Evolutionary conservation across 805 yeast genomes (phyloP).

Genomic region (Diddensiella santjacobensis): DNA sequence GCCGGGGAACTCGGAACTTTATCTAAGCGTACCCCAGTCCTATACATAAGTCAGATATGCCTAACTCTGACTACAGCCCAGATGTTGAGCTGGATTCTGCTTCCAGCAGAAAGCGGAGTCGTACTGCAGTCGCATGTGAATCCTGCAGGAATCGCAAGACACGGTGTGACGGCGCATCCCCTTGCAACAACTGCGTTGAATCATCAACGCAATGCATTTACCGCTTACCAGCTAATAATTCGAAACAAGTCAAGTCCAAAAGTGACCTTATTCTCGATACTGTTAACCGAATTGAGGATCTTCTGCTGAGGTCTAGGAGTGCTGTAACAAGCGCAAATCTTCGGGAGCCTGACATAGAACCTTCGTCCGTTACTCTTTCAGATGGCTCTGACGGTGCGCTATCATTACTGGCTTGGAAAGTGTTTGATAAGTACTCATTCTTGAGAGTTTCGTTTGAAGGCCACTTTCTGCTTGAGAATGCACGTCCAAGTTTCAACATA

Average conservation of each 20-base stretch:
- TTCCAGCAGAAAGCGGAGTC: background rate
- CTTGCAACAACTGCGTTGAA: background rate
- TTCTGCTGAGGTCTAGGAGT: background rate
- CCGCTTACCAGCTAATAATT: background rate
- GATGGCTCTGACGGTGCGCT: background rate
- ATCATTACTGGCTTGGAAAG: background rate
- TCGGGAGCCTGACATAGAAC: background rate
- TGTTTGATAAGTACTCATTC: background rate
- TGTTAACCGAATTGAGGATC: background rate
- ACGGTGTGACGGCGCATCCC: background rate
- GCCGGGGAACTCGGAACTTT: background rate
- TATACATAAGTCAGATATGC: no score
- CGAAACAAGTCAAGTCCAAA: background rate
- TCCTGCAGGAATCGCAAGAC: background rate
- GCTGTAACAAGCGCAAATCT: background rate
- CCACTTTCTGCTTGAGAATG: background rate
- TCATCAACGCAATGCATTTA: background rate
- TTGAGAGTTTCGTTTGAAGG: slow-evolving; percentile 1
- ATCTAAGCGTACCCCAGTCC: no score
- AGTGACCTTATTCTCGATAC: background rate
- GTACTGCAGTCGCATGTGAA: background rate
- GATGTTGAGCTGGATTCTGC: background rate
- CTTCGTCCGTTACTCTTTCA: background rate
- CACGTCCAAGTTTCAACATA: background rate
- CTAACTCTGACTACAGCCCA: no score